These are phyloP conservation scores for Penicillium coprophilum DNA, from an alignment of 495 filamentous ascomycete genomes.

Conservation along the genomic window DNA sequence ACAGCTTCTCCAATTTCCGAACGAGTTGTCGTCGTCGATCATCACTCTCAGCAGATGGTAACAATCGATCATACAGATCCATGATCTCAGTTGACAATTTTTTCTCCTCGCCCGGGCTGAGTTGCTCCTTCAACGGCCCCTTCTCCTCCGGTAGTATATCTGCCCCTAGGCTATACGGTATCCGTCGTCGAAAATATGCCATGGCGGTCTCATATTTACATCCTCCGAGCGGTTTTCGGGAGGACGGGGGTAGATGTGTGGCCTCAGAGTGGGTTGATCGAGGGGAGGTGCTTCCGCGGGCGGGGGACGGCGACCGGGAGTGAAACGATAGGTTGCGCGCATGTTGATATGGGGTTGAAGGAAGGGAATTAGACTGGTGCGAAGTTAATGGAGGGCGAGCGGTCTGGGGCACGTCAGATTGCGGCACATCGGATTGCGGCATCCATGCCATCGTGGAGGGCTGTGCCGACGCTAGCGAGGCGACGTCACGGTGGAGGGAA, in stretches of 20 bases:
- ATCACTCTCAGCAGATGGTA: constrained; percentile 79
- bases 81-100: constrained; percentile 79
- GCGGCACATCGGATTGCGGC: constrained; percentile 30
- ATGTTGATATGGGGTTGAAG: constrained; percentile 90
- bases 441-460: constrained; percentile 46
- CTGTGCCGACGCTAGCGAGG: constrained; percentile 45
- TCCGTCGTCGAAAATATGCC: constrained; percentile 70
- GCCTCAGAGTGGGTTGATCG: constrained; percentile 88
- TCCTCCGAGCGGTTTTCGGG: constrained; percentile 55
- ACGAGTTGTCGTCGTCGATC: constrained; percentile 71
- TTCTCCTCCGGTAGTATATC: constrained; percentile 71
- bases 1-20: constrained; percentile 77
- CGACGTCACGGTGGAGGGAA: constrained; percentile 42
- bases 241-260: constrained; percentile 66
- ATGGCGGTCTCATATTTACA: constrained; percentile 84
- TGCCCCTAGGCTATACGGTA: constrained; percentile 85
- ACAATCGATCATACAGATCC: constrained; percentile 77
- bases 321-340: constrained; percentile 78
- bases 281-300: constrained; percentile 76
- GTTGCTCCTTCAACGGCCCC: constrained; percentile 59
- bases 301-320: constrained; percentile 85
- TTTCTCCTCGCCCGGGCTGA: constrained; percentile 73
- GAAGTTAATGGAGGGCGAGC: constrained; percentile 48
- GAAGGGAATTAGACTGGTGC: constrained; percentile 85
- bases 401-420: constrained; percentile 39